phyloP scores from a whole-genome alignment of 73 alveolate species.

The Paramecium octaurelia region DNA sequence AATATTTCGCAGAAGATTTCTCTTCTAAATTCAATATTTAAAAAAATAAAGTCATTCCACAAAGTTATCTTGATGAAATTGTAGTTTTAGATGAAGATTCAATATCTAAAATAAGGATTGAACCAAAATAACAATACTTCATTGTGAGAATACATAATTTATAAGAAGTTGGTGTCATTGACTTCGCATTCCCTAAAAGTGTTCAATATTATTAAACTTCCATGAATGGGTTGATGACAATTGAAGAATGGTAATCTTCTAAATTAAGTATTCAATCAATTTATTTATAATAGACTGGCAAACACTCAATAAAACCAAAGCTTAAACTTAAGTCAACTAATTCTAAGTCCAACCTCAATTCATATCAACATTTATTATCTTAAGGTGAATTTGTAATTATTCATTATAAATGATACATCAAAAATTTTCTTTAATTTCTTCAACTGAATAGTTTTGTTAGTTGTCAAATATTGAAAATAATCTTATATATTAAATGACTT shows the following conservation, averaged over 20 bases:
- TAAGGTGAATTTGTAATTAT: not conserved
- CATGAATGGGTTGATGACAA: not conserved
- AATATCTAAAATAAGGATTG: not conserved
- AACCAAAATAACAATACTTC: not conserved
- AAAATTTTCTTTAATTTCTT: not conserved
- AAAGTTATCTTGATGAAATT: not conserved
- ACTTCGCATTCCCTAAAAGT: not conserved
- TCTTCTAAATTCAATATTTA: not conserved
- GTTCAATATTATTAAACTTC: not conserved
- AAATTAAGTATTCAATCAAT: not conserved
- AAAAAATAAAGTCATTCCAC: not conserved
- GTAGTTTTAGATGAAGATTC: not conserved
- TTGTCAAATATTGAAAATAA: not conserved
- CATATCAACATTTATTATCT: not conserved
- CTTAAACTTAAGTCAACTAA: not conserved
- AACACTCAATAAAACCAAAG: not conserved
- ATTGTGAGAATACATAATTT: not conserved
- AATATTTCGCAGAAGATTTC: not conserved
- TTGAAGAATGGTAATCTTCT: not conserved
- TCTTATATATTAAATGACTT: not conserved
- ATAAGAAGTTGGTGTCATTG: not conserved
- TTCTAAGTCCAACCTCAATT: not conserved
- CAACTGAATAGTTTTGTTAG: not conserved
- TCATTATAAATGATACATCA: not conserved
- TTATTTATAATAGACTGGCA: not conserved